These are phyloP conservation scores for Diospyros kaki DNA, from an alignment of 148 eudicot genomes.

Conservation along the genomic window DNA sequence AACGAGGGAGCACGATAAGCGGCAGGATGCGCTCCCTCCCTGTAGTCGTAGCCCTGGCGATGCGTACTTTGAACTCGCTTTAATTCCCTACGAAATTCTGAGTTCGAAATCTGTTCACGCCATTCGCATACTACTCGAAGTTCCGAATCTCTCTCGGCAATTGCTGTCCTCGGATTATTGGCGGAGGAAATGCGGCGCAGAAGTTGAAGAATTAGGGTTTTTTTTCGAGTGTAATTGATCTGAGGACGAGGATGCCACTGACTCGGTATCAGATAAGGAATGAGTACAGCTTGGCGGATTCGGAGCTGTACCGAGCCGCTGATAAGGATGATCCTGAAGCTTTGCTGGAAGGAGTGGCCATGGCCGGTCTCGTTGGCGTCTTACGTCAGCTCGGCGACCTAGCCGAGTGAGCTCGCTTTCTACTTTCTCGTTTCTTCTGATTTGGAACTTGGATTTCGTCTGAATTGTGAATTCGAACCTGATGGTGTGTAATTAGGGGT, in stretches of 20 bases:
- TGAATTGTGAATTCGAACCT: not conserved
- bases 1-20: not conserved
- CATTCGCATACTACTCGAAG: not conserved
- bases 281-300: conserved; percentile 87
- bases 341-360: conserved; percentile 89
- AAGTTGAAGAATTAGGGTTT: conserved; percentile 12
- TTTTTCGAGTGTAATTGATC: not conserved
- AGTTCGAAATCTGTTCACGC: not conserved
- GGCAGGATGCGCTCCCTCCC: conserved; percentile 16
- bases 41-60: not conserved
- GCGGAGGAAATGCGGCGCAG: conserved; percentile 4
- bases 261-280: conserved; percentile 66
- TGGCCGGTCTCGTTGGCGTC: conserved; percentile 96
- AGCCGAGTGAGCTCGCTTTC: conserved; percentile 57
- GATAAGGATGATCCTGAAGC: conserved; percentile 98
- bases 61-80: not conserved
- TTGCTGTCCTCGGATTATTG: not conserved
- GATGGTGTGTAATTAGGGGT: not conserved
- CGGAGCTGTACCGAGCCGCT: conserved; percentile 77
- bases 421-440: not conserved
- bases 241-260: conserved; percentile 55
- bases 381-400: conserved; percentile 98
- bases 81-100: not conserved
- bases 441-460: not conserved
- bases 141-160: not conserved